Evolutionary conservation across 208 protist species (phyloP), one percentile per base, ranked within the genome.

Genomic region (Crithidia sp.): DNA sequence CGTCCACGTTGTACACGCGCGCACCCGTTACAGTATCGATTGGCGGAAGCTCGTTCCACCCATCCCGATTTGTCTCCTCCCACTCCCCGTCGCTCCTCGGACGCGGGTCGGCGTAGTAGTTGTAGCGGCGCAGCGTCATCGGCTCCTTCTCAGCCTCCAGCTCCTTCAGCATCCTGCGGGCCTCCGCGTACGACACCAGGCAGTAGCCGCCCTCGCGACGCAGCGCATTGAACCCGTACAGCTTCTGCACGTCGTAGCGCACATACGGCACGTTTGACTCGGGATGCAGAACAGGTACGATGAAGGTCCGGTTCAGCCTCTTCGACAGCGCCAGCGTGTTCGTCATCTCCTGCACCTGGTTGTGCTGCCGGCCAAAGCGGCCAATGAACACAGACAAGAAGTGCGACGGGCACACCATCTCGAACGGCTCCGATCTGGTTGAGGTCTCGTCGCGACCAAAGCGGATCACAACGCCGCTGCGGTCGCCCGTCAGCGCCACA

Each of bases 161-260:
- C 12, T 37, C 40, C 14, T 43, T 56, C 50, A 75, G 53, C 55
- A 68, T 40, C 7, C 36, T 13, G 7, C 61, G 70, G 28, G 53
- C 70, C 61, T 75, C 61, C 36, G 70, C 53, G 36, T 75, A 75
- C 9, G 70, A 49, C 61, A 68, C 37, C 8, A 55, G 8, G 36
- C 70, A 75, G 53, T 75, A 75, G 6, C 14, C 7, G 36, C 61
- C 61, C 14, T 75, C 55, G 41, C 61, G 61, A 13, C 70, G 70
- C 17, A 68, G 70, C 40, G 70, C n/a, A 19, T 75, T 75, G 59
- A 64, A 75, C 2, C 70, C 70, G 44, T 68, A 75, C 37, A 75
- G 3, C 40, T 37, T 45, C 59, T 75, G 50, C 37, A 61, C 50
- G 17, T 37, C 45, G 41, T 61, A 41, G 17, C 56, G 63, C 41